Percentiles rank a stretch among this genome's conserved stretches.
These are phyloP conservation scores for Leishmania tarentolae DNA, from an alignment of 208 protist genomes.

Conservation along the genomic window DNA sequence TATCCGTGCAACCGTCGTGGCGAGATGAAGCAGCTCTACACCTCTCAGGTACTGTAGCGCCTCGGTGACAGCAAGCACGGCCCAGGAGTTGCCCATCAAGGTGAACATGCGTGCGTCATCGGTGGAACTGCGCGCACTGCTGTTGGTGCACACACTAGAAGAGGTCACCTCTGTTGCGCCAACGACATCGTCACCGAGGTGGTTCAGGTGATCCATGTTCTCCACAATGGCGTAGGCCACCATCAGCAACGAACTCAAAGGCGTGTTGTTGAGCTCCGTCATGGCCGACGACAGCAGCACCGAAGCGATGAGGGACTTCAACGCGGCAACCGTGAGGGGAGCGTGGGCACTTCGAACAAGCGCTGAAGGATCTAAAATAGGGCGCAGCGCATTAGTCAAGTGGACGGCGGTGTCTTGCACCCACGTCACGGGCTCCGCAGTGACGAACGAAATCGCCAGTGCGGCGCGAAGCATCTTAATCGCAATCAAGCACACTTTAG, in stretches of 20 bases:
- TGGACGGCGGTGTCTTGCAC: conserved; percentile 33
- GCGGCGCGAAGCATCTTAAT: conserved; percentile 50
- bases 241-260: conserved; percentile 26
- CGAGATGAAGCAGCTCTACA: conserved; percentile 71
- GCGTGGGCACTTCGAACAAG: conserved; percentile 28
- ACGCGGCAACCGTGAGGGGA: conserved; percentile 15
- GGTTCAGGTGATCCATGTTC: conserved; percentile 44
- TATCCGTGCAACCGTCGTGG: conserved; percentile 50
- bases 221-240: conserved; percentile 43
- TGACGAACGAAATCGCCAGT: conserved; percentile 20
- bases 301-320: conserved; percentile 36
- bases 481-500: conserved; percentile 51
- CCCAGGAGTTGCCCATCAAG: conserved; percentile 11
- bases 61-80: conserved; percentile 36
- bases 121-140: neutral
- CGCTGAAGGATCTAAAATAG: conserved; percentile 31
- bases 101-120: conserved; percentile 11
- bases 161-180: neutral
- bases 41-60: conserved; percentile 46
- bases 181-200: conserved; percentile 19
- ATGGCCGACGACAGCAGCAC: conserved; percentile 38
- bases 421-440: conserved; percentile 36
- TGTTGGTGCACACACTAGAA: neutral
- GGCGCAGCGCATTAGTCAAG: conserved; percentile 31
- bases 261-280: conserved; percentile 13